phyloP scores from a whole-genome alignment of 768 basidiomycete genomes.

The Dictyophora rubrovolvata region DNA sequence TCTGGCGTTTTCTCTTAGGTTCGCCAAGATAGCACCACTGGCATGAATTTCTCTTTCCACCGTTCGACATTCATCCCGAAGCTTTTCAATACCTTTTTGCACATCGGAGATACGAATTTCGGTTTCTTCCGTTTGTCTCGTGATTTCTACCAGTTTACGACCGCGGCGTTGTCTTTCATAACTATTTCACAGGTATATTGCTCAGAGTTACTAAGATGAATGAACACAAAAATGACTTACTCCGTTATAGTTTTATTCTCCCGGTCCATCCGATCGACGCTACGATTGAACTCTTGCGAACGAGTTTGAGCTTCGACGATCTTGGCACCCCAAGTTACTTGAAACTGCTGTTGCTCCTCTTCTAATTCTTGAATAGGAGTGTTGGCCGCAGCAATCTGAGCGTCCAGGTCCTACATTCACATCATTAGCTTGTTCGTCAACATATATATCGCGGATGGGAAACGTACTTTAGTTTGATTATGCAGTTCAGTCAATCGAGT shows the following conservation, averaged over 20 bases:
- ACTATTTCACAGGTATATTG: conserved; percentile 27
- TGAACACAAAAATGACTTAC: conserved; percentile 27
- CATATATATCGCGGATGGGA: not conserved
- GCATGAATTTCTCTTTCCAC: conserved; percentile 76
- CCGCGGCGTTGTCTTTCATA: conserved; percentile 64
- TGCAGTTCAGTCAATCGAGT: conserved; percentile 40
- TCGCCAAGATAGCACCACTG: conserved; percentile 56
- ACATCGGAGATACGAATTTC: conserved; percentile 36
- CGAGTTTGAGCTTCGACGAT: conserved; percentile 42
- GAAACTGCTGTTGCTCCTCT: conserved; percentile 37
- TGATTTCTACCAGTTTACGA: conserved; percentile 49
- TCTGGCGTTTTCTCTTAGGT: conserved; percentile 75
- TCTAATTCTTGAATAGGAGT: conserved; percentile 58
- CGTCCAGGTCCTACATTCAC: conserved; percentile 15
- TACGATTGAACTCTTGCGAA: conserved; percentile 57
- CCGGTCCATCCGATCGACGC: conserved; percentile 48
- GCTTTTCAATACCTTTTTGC: conserved; percentile 28
- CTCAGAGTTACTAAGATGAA: not conserved
- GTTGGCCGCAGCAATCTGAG: conserved; percentile 35
- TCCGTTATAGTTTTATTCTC: conserved; percentile 56
- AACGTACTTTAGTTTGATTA: conserved; percentile 40
- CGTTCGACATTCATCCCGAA: conserved; percentile 36
- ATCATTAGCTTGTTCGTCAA: conserved; percentile 46
- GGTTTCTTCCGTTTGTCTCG: conserved; percentile 39
- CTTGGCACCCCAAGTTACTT: conserved; percentile 40